Evolutionary conservation across 805 yeast species (phyloP).

Genomic region (Peterozyma xylosa): DNA sequence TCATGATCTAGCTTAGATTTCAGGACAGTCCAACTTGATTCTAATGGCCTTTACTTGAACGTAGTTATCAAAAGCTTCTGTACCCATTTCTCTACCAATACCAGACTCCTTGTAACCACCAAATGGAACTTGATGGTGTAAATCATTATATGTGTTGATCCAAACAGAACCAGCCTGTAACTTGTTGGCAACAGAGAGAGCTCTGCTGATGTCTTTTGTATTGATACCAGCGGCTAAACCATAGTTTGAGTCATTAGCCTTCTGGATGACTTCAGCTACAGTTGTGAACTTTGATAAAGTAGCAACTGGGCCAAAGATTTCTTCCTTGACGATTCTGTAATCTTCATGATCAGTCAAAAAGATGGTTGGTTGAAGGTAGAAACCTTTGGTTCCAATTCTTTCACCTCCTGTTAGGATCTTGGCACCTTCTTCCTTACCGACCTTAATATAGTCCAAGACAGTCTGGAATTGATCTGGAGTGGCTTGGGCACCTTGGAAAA

Average conservation of each 20-base stretch:
- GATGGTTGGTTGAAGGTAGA: slow-evolving; percentile 64
- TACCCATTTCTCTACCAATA: slow-evolving; percentile 82
- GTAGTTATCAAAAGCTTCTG: slow-evolving; percentile 67
- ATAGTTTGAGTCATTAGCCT: slow-evolving; percentile 64
- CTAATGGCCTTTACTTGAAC: slow-evolving; percentile 72
- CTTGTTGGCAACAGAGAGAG: slow-evolving; percentile 53
- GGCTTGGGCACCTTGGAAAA: slow-evolving; percentile 74
- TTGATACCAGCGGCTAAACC: slow-evolving; percentile 81
- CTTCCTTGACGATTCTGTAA: slow-evolving; percentile 60
- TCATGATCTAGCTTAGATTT: no score
- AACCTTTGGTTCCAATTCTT: slow-evolving; percentile 57
- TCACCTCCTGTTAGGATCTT: slow-evolving; percentile 66
- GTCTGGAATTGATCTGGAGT: slow-evolving; percentile 62
- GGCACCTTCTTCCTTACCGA: slow-evolving; percentile 65
- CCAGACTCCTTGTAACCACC: slow-evolving; percentile 80
- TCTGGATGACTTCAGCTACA: slow-evolving; percentile 54
- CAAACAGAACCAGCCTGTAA: slow-evolving; percentile 71
- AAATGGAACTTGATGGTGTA: slow-evolving; percentile 68
- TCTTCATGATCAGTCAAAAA: slow-evolving; percentile 58
- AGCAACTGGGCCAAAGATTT: slow-evolving; percentile 77
- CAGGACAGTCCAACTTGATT: slow-evolving; percentile 17
- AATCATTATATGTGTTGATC: slow-evolving; percentile 75
- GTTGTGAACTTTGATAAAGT: slow-evolving; percentile 60
- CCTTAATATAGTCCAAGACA: slow-evolving; percentile 56
- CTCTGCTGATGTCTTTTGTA: slow-evolving; percentile 53